phyloP scores from a whole-genome alignment of 2,329 filamentous ascomycete species.

The Ophiosphaerella herpotricha region DNA sequence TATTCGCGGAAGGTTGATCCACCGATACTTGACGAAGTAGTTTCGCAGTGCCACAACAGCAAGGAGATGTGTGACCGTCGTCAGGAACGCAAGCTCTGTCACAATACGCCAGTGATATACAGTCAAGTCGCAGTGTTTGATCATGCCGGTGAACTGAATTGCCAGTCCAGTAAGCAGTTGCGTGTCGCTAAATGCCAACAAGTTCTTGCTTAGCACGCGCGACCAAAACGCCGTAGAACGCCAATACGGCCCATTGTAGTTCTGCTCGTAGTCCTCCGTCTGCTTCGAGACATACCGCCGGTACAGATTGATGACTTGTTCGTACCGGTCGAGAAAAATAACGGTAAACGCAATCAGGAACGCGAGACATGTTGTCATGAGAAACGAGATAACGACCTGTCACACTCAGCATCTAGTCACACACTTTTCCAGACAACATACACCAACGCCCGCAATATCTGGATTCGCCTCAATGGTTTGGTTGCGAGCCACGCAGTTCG shows the following conservation, averaged over 20 bases:
- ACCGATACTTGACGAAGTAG: constrained; percentile 38
- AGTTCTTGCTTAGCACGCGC: constrained; percentile 37
- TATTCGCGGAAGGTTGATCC: constrained; percentile 39
- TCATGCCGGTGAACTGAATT: constrained; percentile 37
- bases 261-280: constrained; percentile 14
- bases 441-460: constrained; percentile 37
- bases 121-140: constrained; percentile 37
- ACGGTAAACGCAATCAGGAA: constrained; percentile 35
- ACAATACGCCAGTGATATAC: constrained; percentile 40
- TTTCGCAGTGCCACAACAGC: constrained; percentile 33
- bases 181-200: constrained; percentile 37
- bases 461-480: constrained; percentile 28
- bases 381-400: constrained; percentile 34
- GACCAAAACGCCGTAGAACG: constrained; percentile 35
- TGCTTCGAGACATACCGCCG: constrained; percentile 17
- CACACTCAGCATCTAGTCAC: constrained; percentile 2
- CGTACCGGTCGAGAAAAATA: constrained; percentile 34
- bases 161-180: constrained; percentile 38
- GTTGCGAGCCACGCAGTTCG: constrained; percentile 15
- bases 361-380: constrained; percentile 34
- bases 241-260: constrained; percentile 28
- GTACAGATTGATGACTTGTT: constrained; percentile 21
- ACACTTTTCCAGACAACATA: constrained; percentile 8
- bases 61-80: constrained; percentile 37
- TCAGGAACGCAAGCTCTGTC: constrained; percentile 36